Base-by-base conservation (phyloP, 306 rosid species). In the Cicer chorassanicum region DNA sequence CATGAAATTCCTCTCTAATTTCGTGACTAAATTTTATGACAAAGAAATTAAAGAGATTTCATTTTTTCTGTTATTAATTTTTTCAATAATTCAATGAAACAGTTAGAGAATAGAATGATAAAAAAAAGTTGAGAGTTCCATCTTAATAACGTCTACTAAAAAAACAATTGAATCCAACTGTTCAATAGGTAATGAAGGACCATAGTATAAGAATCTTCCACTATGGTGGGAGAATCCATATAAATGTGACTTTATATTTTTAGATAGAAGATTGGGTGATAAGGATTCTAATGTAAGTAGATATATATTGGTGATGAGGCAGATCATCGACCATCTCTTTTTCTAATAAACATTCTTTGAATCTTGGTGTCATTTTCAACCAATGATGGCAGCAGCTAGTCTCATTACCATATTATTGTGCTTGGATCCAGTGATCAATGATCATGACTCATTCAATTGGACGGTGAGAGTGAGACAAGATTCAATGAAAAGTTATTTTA, bases 341-440 rank as follows among this genome's bases (percentile, higher is more conserved):
- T 73, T 69, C 57, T 78, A 41, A 55, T 16, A 81, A 62, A 77
- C 75, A 86, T 86, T 88, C 87, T 84, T 83, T 67, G 69, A 86
- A 88, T 82, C 78, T 24, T 24, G 38, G 82, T 80, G 44, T 63
- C 71, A 64, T 81, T 86, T 82, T 90, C 84, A 77, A 7, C 87
- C 80, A 88, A 90, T 88, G 86, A 90, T 88, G 84, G 85, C 61
- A 68, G 80, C 81, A 65, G 78, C 80, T 80, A 84, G 65, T 84
- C 81, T 84, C 79, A 80, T 78, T 75, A 78, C 83, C 83, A 34
- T 69, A 39, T 51, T 74, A 7, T 59, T 84, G 34, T 29, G 36
- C 1, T 5, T 29, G 60, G 55, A 81, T 84, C 83, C 62, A 69
- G 21, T 68, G 86, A 83, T 5, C 36, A 29, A 4, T 29, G 36